Conservation (phyloP, 805 yeast genomes). For the Kuraishia hungarica region DNA sequence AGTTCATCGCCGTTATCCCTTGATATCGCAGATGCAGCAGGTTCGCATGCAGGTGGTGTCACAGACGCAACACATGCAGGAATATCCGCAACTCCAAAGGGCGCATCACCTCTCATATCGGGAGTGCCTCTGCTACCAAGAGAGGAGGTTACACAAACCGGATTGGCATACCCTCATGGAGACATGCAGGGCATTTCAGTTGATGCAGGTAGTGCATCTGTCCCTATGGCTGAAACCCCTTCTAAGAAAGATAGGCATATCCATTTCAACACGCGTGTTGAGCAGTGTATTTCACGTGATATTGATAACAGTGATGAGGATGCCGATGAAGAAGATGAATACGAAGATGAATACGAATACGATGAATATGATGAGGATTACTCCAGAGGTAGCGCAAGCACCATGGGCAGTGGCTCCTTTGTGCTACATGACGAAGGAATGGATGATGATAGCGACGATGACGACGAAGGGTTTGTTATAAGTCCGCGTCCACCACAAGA, state of each 20-base stretch:
- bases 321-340: constrained; percentile 10
- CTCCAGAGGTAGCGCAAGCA: constrained; percentile 15
- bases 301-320: constrained; percentile 18
- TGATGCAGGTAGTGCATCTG: not conserved
- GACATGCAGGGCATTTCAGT: not conserved
- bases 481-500: not conserved
- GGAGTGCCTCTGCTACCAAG: no score
- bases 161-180: no score
- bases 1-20: constrained; percentile 3
- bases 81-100: no score
- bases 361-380: constrained; percentile 30
- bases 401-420: not conserved
- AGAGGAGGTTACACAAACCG: no score
- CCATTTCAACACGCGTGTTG: constrained; percentile 90
- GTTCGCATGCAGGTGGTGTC: no score
- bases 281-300: constrained; percentile 82
- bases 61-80: no score
- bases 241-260: constrained; percentile 53
- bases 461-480: constrained; percentile 18
- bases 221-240: not conserved
- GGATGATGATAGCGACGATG: constrained; percentile 23
- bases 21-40: no score
- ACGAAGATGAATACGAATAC: constrained; percentile 11
- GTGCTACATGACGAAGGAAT: constrained; percentile 37
- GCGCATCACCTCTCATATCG: no score